Evolutionary conservation across 108 stramenopile genomes (phyloP).

Genomic region (Fragilaria crotonensis): DNA sequence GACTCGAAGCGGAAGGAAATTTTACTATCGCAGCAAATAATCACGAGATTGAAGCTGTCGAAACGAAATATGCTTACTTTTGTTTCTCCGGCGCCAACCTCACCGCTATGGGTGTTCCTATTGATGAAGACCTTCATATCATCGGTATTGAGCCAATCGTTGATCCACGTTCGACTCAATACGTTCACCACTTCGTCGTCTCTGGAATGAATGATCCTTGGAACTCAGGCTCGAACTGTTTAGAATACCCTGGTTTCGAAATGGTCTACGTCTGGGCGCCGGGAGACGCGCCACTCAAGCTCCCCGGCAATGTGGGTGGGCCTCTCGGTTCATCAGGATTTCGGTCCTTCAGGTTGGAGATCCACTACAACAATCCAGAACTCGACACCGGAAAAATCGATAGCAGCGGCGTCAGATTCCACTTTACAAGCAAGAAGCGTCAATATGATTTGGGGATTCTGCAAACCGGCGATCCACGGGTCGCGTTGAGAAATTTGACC

Average conservation of each 20-base stretch:
- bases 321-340: constrained; percentile 24
- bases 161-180: constrained; percentile 6
- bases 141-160: constrained; percentile 28
- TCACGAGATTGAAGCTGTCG: constrained; percentile 21
- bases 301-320: constrained; percentile 38
- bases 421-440: constrained; percentile 29
- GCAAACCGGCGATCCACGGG: constrained; percentile 32
- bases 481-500: constrained; percentile 14
- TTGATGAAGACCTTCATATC: constrained; percentile 10
- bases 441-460: constrained; percentile 34
- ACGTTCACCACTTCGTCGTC: constrained; percentile 37
- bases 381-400: constrained; percentile 19
- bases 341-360: constrained; percentile 20
- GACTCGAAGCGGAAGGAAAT: constrained; percentile 15
- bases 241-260: not conserved
- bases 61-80: constrained; percentile 34
- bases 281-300: constrained; percentile 20
- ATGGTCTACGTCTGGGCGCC: constrained; percentile 41
- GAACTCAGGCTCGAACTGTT: constrained; percentile 3
- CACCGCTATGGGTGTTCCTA: constrained; percentile 18
- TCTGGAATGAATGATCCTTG: constrained; percentile 3
- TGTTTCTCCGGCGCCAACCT: constrained; percentile 35
- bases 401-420: constrained; percentile 44
- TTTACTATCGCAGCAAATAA: constrained; percentile 21
- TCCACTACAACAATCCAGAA: constrained; percentile 50